Evolutionary conservation across 371 early-diverging fungal species (phyloP).

Genomic region (Actinomortierella wolfii): DNA sequence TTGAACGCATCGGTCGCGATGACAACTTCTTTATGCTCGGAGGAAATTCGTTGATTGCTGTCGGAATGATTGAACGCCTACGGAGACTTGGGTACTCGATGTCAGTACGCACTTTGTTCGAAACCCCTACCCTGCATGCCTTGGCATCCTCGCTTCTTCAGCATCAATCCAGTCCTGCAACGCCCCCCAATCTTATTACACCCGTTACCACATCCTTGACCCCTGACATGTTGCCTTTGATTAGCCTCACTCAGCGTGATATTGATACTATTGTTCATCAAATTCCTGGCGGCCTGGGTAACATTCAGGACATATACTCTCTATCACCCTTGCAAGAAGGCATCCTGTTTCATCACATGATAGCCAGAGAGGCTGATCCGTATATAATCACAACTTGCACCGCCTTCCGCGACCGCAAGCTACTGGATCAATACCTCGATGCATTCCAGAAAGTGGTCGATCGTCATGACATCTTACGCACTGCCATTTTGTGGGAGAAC

Average conservation of each 20-base stretch:
- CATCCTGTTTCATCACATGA: slow-evolving; percentile 14
- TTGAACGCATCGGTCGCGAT: slow-evolving; percentile 7
- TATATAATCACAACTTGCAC: background rate
- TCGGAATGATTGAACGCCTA: slow-evolving; percentile 2
- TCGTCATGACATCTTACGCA: slow-evolving; percentile 14
- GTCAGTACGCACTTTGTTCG: slow-evolving; percentile 13
- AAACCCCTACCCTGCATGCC: slow-evolving; percentile 10
- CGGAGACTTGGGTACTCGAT: background rate
- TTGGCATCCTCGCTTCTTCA: slow-evolving; percentile 1
- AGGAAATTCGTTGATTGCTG: slow-evolving; percentile 5
- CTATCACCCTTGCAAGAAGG: slow-evolving; percentile 17
- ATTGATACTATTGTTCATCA: slow-evolving; percentile 11
- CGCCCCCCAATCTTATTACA: slow-evolving; percentile 13
- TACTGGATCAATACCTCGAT: slow-evolving; percentile 9
- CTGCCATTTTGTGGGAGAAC: slow-evolving; percentile 11
- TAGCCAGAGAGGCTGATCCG: slow-evolving; percentile 8
- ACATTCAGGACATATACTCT: slow-evolving; percentile 27
- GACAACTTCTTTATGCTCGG: slow-evolving; percentile 21
- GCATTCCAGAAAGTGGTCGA: slow-evolving; percentile 7
- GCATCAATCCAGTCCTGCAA: background rate
- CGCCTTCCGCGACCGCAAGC: background rate
- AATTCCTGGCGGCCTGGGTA: slow-evolving; percentile 13
- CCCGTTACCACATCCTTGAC: background rate
- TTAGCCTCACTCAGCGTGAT: slow-evolving; percentile 16
- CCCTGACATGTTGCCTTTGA: slow-evolving; percentile 18